These are phyloP conservation scores for Phialophora verrucosa DNA, from an alignment of 2,329 filamentous ascomycete genomes.

Conservation along the genomic window DNA sequence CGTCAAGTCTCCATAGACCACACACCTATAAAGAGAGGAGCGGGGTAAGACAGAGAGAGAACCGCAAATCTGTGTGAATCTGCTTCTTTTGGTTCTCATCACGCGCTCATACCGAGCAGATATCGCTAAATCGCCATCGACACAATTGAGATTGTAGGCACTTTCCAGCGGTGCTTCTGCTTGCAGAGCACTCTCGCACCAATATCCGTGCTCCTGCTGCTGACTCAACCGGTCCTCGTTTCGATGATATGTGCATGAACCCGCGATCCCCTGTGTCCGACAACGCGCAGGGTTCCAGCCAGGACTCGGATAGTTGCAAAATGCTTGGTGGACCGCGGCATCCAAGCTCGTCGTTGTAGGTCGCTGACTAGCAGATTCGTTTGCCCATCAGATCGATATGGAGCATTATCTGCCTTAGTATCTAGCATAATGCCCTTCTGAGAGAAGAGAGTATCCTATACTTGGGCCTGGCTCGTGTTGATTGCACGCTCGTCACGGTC, in stretches of 20 bases:
- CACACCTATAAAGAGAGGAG: background rate
- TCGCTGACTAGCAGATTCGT: background rate
- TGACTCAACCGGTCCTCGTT: background rate
- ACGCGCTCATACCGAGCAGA: background rate
- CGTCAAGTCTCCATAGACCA: background rate
- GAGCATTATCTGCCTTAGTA: background rate
- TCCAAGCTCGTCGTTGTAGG: background rate
- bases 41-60: background rate
- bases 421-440: background rate
- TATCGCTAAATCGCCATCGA: background rate
- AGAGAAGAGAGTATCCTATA: background rate
- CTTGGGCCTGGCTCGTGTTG: background rate
- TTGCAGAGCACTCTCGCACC: background rate
- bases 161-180: background rate
- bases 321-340: background rate
- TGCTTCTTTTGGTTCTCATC: background rate
- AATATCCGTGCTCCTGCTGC: background rate
- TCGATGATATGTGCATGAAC: background rate
- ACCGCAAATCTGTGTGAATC: background rate
- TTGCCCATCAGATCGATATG: background rate
- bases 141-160: background rate
- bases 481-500: background rate
- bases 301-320: background rate
- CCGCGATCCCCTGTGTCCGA: background rate
- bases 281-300: background rate